Base-by-base conservation (phyloP, 2,329 filamentous ascomycete species). In the Cladosporium sp. region DNA sequence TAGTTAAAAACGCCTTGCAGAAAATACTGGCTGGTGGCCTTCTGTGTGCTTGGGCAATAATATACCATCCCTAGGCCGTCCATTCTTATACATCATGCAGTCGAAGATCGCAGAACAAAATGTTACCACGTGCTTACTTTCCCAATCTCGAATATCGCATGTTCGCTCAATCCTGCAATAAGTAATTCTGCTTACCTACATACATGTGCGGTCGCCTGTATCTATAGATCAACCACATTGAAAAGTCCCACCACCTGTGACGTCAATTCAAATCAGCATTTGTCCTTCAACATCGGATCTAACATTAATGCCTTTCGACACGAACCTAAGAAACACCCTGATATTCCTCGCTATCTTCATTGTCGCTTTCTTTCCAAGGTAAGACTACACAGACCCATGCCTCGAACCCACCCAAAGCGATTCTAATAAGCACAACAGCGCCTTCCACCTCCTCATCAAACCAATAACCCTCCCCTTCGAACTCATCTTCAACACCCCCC, bases 291-390 rank as follows among this genome's bases (percentile, higher is more conserved):
- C 28, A 30, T 30, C 6, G 28, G 28, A 30, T n/a, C 30, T 24
- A 47, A 41, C 24, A 55, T 28, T 60, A 60, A 66, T 66, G 65
- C 65, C 65, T 36, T 66, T 66, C 59, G 71, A 76, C 66, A 71
- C 72, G 55, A 73, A 64, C 65, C 69, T 73, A 2, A 71, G 74
- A 34, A 80, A 78, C 68, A 81, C 78, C 7, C 74, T 82, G 68
- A 70, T 85, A 68, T 81, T 85, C 73, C 75, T 83, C 66, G 69
- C 76, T 66, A 74, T 83, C 75, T 80, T 86, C 77, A 78, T 83
- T 64, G 73, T 82, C 71, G 80, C 82, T 69, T 82, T 86, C 69
- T 84, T 85, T 74, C 83, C 82, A 47, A 64, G 24, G 61, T 64
- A 32, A 55, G 26, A 21, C 4, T 32, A 0, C 34, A 34, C 28